A percentile compares a stretch with the other conserved stretches of the same genome.
These are phyloP conservation scores for Beauveria australis DNA, from an alignment of 2,329 filamentous ascomycete species.

Conservation along the genomic window DNA sequence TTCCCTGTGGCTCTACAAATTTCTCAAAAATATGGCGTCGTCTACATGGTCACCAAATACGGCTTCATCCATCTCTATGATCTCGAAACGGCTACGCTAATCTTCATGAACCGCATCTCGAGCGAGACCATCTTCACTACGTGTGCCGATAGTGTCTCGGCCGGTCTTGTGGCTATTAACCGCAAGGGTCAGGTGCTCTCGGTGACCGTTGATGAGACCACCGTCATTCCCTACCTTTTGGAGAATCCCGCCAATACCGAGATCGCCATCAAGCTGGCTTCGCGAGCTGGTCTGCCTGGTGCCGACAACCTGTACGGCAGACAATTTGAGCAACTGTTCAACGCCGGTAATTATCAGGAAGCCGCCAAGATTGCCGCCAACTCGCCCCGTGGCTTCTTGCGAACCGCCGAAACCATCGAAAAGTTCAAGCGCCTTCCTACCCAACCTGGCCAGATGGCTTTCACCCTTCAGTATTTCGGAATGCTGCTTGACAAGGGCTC, in stretches of 20 bases:
- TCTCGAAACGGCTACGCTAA: slow-evolving; percentile 86
- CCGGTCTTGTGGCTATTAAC: slow-evolving; percentile 90
- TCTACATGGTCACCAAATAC: slow-evolving; percentile 97
- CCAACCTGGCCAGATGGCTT: slow-evolving; percentile 78
- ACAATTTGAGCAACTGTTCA: slow-evolving; percentile 85
- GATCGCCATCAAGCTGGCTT: slow-evolving; percentile 92
- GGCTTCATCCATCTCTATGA: slow-evolving; percentile 99
- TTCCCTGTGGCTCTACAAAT: slow-evolving; percentile 98
- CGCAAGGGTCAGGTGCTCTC: slow-evolving; percentile 94
- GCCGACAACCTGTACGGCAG: slow-evolving; percentile 89
- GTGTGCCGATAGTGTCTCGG: slow-evolving; percentile 70
- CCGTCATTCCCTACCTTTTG: slow-evolving; percentile 86
- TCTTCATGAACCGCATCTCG: slow-evolving; percentile 99
- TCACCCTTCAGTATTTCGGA: slow-evolving; percentile 95
- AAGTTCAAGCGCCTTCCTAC: slow-evolving; percentile 83
- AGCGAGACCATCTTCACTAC: slow-evolving; percentile 99
- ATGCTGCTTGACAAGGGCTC: slow-evolving; percentile 93
- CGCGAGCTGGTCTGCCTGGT: slow-evolving; percentile 84
- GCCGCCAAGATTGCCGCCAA: slow-evolving; percentile 95
- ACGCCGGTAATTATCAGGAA: slow-evolving; percentile 70
- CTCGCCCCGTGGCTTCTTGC: slow-evolving; percentile 90
- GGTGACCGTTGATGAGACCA: slow-evolving; percentile 86
- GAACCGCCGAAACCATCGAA: slow-evolving; percentile 91
- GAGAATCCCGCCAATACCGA: slow-evolving; percentile 92
- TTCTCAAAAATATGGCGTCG: slow-evolving; percentile 90